These are phyloP conservation scores for Pythium utonaiense DNA, from an alignment of 352 stramenopile species.

Conservation along the genomic window DNA sequence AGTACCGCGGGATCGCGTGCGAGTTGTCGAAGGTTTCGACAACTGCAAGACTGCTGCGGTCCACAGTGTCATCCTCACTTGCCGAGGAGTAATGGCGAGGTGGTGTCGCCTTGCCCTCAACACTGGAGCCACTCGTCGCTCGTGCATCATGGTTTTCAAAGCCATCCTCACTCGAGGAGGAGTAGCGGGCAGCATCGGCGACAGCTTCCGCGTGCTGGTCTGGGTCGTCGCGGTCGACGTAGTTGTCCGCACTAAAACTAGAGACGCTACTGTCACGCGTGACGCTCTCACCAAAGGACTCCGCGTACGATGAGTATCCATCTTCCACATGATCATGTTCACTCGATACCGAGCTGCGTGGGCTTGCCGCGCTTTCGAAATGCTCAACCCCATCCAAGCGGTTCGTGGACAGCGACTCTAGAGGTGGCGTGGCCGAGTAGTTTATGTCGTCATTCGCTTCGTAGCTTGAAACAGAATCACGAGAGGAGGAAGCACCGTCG, in stretches of 20 bases:
- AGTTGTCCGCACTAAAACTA: constrained; percentile 10
- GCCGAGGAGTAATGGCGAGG: constrained; percentile 16
- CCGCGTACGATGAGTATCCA: constrained; percentile 6
- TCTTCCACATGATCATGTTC: neutral
- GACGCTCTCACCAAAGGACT: constrained; percentile 12
- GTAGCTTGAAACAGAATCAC: neutral
- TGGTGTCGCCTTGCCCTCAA: neutral
- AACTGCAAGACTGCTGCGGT: constrained; percentile 15
- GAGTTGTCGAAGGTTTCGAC: constrained; percentile 5
- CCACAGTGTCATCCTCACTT: constrained; percentile 21
- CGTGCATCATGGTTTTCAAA: constrained; percentile 4
- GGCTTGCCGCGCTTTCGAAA: neutral
- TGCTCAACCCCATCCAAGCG: neutral
- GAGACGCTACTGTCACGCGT: constrained; percentile 17
- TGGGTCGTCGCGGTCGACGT: constrained; percentile 16
- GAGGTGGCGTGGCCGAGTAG: neutral
- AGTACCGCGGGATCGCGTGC: constrained; percentile 7
- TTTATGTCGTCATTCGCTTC: neutral
- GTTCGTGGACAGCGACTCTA: neutral
- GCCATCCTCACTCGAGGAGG: constrained; percentile 17
- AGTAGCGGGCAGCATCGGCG: constrained; percentile 19
- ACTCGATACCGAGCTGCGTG: constrained; percentile 12
- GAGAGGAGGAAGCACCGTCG: neutral
- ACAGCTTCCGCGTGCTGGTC: constrained; percentile 16
- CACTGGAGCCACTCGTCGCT: neutral